Percentiles rank a stretch among this genome's conserved stretches.
These are phyloP conservation scores for Rozella allomycis DNA, from an alignment of 371 early-diverging fungal species.

Conservation along the genomic window DNA sequence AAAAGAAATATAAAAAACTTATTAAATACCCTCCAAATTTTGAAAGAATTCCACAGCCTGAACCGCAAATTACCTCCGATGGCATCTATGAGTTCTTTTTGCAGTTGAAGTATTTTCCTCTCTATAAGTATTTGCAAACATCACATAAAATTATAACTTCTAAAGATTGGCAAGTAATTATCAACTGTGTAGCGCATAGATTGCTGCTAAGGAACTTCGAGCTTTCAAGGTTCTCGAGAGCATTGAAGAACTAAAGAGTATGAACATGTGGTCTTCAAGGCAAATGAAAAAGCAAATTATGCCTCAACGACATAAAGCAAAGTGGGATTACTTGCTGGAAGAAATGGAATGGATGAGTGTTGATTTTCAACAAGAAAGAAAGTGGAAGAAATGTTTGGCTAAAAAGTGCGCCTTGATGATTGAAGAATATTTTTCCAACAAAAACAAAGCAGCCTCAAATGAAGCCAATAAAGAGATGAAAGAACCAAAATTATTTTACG, in stretches of 20 bases:
- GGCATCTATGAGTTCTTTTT: too few species aligned
- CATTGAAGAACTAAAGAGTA: constrained; percentile 53
- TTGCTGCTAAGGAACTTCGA: constrained; percentile 61
- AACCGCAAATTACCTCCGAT: too few species aligned
- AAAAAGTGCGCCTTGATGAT: constrained; percentile 43
- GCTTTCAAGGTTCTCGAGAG: constrained; percentile 42
- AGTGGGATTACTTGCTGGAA: constrained; percentile 68
- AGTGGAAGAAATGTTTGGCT: constrained; percentile 57
- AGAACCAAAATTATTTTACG: neutral
- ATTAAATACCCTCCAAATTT: too few species aligned
- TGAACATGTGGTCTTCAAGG: constrained; percentile 51
- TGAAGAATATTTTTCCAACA: constrained; percentile 52
- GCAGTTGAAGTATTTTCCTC: too few species aligned
- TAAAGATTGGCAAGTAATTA: constrained; percentile 50
- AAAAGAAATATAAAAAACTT: too few species aligned
- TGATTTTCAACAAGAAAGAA: constrained; percentile 65
- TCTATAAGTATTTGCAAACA: constrained; percentile 37
- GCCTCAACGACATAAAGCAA: constrained; percentile 47
- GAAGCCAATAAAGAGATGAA: constrained; percentile 13
- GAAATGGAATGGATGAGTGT: constrained; percentile 73
- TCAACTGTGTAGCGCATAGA: constrained; percentile 9
- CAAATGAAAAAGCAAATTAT: constrained; percentile 50
- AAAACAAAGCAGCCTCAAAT: constrained; percentile 43
- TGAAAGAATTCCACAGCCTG: too few species aligned
- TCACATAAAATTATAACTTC: constrained; percentile 52